Conservation (phyloP, 2,329 filamentous ascomycete species). For the Paraconiothyrium sp. region DNA sequence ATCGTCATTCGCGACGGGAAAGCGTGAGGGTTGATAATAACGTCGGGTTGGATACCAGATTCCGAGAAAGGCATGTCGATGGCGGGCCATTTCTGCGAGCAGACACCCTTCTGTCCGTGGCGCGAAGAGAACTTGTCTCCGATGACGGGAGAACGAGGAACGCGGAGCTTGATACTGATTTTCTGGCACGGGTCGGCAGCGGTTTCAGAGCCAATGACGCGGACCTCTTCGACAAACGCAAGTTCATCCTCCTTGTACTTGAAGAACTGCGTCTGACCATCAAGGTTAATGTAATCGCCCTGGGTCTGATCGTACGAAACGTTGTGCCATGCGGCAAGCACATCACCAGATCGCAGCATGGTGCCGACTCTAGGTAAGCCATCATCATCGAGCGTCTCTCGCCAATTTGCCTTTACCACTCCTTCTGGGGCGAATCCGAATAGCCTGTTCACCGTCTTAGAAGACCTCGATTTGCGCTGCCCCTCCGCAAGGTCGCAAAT, state of each 20-base stretch:
- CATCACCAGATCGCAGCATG: slow-evolving; percentile 80
- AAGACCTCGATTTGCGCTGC: slow-evolving; percentile 69
- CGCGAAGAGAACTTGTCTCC: slow-evolving; percentile 99
- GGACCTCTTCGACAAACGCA: slow-evolving; percentile 91
- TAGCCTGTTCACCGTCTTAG: slow-evolving; percentile 77
- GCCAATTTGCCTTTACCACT: slow-evolving; percentile 74
- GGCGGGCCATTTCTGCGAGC: slow-evolving; percentile 93
- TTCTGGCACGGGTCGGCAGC: slow-evolving; percentile 86
- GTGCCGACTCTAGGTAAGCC: slow-evolving; percentile 85
- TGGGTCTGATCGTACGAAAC: slow-evolving; percentile 78
- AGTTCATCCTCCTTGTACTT: slow-evolving; percentile 94
- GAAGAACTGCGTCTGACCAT: slow-evolving; percentile 85
- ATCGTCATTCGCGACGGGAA: slow-evolving; percentile 99
- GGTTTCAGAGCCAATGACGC: slow-evolving; percentile 84
- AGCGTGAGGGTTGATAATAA: slow-evolving; percentile 99
- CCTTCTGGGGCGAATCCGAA: slow-evolving; percentile 90
- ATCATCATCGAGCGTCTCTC: slow-evolving; percentile 82
- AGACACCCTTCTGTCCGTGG: slow-evolving; percentile 97
- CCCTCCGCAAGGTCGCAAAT: slow-evolving; percentile 87
- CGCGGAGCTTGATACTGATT: slow-evolving; percentile 89
- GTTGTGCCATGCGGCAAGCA: slow-evolving; percentile 88
- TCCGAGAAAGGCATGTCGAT: slow-evolving; percentile 97
- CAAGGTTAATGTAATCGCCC: slow-evolving; percentile 82
- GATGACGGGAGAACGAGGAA: slow-evolving; percentile 90
- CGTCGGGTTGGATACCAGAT: slow-evolving; percentile 93